A percentile compares a stretch with the other conserved stretches of the same genome.
Conservation (phyloP, 2,329 filamentous ascomycete genomes). For the Bipolaris victoriae region DNA sequence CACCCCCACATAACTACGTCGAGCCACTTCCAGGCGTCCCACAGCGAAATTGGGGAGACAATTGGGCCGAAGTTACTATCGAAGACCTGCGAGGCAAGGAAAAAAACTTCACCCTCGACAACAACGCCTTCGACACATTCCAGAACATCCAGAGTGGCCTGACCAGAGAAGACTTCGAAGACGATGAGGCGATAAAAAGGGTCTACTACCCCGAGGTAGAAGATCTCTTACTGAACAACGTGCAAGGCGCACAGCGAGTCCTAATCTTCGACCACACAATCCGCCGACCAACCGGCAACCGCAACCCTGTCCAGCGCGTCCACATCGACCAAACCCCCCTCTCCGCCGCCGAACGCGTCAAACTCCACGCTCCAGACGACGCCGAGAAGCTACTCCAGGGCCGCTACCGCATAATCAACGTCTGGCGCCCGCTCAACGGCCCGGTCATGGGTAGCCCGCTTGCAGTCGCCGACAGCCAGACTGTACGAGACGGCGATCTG, state of each 20-base stretch:
- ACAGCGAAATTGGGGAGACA: slow-evolving; percentile 67
- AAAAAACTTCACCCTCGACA: slow-evolving; percentile 69
- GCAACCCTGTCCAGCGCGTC: slow-evolving; percentile 72
- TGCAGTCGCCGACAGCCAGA: slow-evolving; percentile 62
- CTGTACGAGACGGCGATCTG: slow-evolving; percentile 66
- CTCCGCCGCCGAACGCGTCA: slow-evolving; percentile 71
- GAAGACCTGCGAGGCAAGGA: slow-evolving; percentile 77
- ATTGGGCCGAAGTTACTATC: slow-evolving; percentile 62
- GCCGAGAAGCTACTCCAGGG: slow-evolving; percentile 69
- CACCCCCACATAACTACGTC: slow-evolving; percentile 58
- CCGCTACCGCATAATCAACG: slow-evolving; percentile 83
- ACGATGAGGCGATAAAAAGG: slow-evolving; percentile 70
- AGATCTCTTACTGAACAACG: slow-evolving; percentile 67
- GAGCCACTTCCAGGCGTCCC: slow-evolving; percentile 67
- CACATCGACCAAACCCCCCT: slow-evolving; percentile 83
- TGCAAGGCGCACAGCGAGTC: slow-evolving; percentile 70
- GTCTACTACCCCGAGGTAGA: slow-evolving; percentile 89
- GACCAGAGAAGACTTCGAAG: slow-evolving; percentile 63
- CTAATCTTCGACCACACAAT: slow-evolving; percentile 89
- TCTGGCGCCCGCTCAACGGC: slow-evolving; percentile 74
- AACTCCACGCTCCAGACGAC: slow-evolving; percentile 69
- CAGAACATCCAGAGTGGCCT: slow-evolving; percentile 63
- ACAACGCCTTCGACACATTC: slow-evolving; percentile 75
- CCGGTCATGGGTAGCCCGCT: slow-evolving; percentile 64
- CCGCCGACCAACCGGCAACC: slow-evolving; percentile 68